Evolutionary conservation across 129 eudicot genomes (phyloP).

Genomic region (Logfia minima): DNA sequence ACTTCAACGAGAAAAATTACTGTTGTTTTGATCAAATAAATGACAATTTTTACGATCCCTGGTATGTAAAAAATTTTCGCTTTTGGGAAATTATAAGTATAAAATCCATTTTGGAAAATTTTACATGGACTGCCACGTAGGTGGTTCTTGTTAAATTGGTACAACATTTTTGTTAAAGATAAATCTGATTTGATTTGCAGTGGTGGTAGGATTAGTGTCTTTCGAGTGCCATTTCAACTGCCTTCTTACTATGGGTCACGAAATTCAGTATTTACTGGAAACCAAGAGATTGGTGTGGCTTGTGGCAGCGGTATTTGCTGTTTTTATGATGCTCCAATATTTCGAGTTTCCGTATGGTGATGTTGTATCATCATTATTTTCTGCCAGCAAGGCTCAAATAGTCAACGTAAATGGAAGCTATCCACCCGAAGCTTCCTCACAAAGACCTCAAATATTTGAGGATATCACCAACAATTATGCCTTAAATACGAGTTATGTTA

Average conservation of each 20-base stretch:
- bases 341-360: constrained; percentile 68
- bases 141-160: not conserved
- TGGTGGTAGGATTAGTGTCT: constrained; percentile 17
- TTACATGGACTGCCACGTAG: not conserved
- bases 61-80: not conserved
- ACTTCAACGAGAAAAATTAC: no score
- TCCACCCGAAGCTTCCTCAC: constrained; percentile 16
- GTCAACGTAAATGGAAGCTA: constrained; percentile 8
- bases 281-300: constrained; percentile 59
- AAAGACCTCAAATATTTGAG: constrained; percentile 4
- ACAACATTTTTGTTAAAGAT: not conserved
- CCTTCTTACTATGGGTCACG: constrained; percentile 40
- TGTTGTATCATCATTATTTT: constrained; percentile 51
- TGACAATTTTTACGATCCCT: no score
- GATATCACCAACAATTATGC: constrained; percentile 22
- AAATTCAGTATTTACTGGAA: constrained; percentile 36
- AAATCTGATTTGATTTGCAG: constrained; percentile 37
- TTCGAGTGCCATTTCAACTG: constrained; percentile 12
- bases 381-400: constrained; percentile 37
- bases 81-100: not conserved
- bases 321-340: constrained; percentile 51
- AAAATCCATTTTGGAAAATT: not conserved
- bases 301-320: constrained; percentile 48
- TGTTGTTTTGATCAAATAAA: not conserved
- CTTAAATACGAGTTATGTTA: constrained; percentile 17